phyloP scores from a whole-genome alignment of 2,329 filamentous ascomycete species.

The Exophiala sideris region DNA sequence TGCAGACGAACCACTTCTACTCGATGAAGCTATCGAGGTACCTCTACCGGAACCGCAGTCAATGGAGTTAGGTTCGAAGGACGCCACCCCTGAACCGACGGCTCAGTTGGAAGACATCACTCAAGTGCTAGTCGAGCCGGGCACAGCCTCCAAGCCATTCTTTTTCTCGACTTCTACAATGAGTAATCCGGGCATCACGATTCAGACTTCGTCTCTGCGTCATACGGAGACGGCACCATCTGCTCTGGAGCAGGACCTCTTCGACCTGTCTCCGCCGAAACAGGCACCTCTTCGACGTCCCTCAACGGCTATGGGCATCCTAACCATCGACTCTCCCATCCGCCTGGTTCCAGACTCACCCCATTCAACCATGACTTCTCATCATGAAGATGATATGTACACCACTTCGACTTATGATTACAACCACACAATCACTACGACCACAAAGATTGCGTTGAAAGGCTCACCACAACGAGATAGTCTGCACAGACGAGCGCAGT shows the following conservation, averaged over 20 bases:
- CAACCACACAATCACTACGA: constrained; percentile 14
- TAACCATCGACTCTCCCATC: constrained; percentile 23
- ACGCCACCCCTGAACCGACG: constrained; percentile 21
- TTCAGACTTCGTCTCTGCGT: constrained; percentile 5
- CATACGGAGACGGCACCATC: constrained; percentile 14
- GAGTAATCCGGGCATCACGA: constrained; percentile 8
- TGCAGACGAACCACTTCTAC: constrained; percentile 8
- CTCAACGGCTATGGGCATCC: constrained; percentile 28
- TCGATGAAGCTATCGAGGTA: constrained; percentile 23
- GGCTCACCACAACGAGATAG: constrained; percentile 14
- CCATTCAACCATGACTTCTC: constrained; percentile 9
- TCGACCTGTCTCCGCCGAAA: constrained; percentile 27
- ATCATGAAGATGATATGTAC: constrained; percentile 2
- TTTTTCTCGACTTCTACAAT: constrained; percentile 27
- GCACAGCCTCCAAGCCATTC: constrained; percentile 20
- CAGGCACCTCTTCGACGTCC: constrained; percentile 23
- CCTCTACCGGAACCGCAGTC: constrained; percentile 24
- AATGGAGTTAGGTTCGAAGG: constrained; percentile 17
- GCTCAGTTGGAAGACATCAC: constrained; percentile 29
- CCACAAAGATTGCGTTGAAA: constrained; percentile 22
- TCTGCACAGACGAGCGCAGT: constrained; percentile 22
- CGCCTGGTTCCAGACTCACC: constrained; percentile 27
- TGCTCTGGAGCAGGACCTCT: constrained; percentile 22
- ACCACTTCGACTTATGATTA: background rate
- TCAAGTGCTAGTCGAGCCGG: constrained; percentile 27